These are phyloP conservation scores for Fraxinus anomala DNA, from an alignment of 257 asterid genomes.

Conservation along the genomic window DNA sequence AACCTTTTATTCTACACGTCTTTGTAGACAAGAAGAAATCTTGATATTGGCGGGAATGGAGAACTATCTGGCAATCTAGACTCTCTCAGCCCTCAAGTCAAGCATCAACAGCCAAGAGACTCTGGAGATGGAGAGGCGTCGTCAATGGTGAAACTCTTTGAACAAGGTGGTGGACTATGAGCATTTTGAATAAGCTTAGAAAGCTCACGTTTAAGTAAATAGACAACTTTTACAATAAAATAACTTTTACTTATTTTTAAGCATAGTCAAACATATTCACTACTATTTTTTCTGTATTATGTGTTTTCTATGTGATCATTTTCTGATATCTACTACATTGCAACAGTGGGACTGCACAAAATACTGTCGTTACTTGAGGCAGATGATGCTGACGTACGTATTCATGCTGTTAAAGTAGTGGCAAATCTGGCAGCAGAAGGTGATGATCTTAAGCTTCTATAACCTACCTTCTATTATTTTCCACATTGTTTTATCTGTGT, in stretches of 20 bases:
- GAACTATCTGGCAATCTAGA: slow-evolving; percentile 42
- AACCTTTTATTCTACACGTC: slow-evolving; percentile 10
- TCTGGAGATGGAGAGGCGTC: slow-evolving; percentile 62
- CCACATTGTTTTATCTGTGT: background rate
- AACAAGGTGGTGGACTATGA: slow-evolving; percentile 60
- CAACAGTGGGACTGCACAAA: slow-evolving; percentile 82
- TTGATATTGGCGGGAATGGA: slow-evolving; percentile 48
- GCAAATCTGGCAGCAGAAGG: slow-evolving; percentile 98
- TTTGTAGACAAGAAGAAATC: slow-evolving; percentile 69
- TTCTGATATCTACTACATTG: slow-evolving; percentile 26
- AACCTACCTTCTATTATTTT: slow-evolving; percentile 5
- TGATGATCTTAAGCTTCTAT: slow-evolving; percentile 27
- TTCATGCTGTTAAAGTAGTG: slow-evolving; percentile 92
- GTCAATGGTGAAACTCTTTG: slow-evolving; percentile 75
- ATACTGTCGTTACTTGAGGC: slow-evolving; percentile 85
- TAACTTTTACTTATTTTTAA: slow-evolving; percentile 7
- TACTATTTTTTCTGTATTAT: background rate
- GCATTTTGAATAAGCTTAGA: background rate
- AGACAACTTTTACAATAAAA: background rate
- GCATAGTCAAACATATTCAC: background rate
- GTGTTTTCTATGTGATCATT: background rate
- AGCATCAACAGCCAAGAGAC: slow-evolving; percentile 52
- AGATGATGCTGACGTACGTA: slow-evolving; percentile 81
- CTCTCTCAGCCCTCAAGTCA: slow-evolving; percentile 54
- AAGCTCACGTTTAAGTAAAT: background rate